A percentile compares a stretch with the other conserved stretches of the same genome.
These are phyloP conservation scores for Diaporthe caulivora DNA, from an alignment of 2,329 filamentous ascomycete genomes.

Conservation along the genomic window DNA sequence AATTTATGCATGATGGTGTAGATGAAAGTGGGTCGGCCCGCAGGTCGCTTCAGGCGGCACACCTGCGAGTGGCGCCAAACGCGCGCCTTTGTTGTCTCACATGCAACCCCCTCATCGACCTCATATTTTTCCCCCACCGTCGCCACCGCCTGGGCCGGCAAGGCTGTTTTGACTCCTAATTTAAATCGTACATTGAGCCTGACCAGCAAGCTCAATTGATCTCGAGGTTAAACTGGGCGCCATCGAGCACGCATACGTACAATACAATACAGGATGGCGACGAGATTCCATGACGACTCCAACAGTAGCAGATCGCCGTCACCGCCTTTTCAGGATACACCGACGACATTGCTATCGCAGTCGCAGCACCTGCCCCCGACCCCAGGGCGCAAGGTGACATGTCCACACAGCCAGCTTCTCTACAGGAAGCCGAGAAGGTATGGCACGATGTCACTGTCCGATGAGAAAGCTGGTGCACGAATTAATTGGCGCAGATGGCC, in stretches of 20 bases:
- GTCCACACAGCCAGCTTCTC: slow-evolving; percentile 28
- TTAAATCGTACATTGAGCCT: neutral
- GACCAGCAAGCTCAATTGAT: neutral
- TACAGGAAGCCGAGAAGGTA: slow-evolving; percentile 31
- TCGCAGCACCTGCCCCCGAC: slow-evolving; percentile 24
- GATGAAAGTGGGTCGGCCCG: slow-evolving; percentile 28
- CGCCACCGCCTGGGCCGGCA: neutral
- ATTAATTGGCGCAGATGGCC: slow-evolving; percentile 18
- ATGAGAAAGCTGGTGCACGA: neutral
- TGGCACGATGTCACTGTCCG: neutral
- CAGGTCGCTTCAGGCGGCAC: slow-evolving; percentile 11
- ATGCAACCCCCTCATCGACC: slow-evolving; percentile 28
- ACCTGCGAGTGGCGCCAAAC: slow-evolving; percentile 5
- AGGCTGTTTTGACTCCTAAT: neutral
- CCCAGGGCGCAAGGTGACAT: slow-evolving; percentile 28
- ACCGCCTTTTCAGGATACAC: slow-evolving; percentile 31
- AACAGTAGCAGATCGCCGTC: slow-evolving; percentile 21
- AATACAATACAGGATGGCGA: neutral
- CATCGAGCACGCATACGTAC: neutral
- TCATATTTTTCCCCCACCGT: neutral
- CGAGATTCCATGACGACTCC: neutral
- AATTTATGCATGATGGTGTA: neutral
- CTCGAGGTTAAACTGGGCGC: neutral
- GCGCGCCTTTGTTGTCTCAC: slow-evolving; percentile 23
- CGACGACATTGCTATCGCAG: slow-evolving; percentile 22